Evolutionary conservation across 1,139 yeast species (phyloP).

Genomic region (Scheffersomyces quercinus): DNA sequence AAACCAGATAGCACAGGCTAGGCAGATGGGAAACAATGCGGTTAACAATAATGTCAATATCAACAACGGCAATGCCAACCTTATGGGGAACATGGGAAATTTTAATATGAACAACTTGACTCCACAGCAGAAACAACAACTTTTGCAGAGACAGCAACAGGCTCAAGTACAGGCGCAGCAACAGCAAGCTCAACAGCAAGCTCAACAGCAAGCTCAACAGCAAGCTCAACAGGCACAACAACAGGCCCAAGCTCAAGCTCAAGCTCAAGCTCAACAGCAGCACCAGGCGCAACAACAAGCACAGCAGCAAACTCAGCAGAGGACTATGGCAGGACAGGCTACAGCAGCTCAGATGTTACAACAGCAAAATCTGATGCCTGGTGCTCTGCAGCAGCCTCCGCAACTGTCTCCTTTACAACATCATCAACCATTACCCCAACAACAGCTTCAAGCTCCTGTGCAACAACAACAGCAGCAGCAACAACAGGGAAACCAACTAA

Average conservation of each 20-base stretch:
- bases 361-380: conserved; percentile 1
- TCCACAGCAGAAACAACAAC: conserved; percentile 38
- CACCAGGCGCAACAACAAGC: conserved; percentile 2
- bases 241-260: conserved; percentile 4
- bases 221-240: neutral
- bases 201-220: conserved; percentile 5
- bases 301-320: conserved; percentile 13
- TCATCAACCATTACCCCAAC: conserved; percentile 8
- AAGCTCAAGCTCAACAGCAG: conserved; percentile 7
- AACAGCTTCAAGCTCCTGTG: conserved; percentile 6
- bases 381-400: conserved; percentile 4
- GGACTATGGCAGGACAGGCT: conserved; percentile 16
- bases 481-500: conserved; percentile 13
- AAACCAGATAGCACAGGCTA: neutral
- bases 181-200: conserved; percentile 5
- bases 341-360: conserved; percentile 5
- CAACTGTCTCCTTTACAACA: conserved; percentile 5
- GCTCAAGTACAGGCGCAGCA: conserved; percentile 4
- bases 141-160: conserved; percentile 8
- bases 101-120: conserved; percentile 23
- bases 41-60: conserved; percentile 5
- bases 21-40: conserved; percentile 8
- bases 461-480: conserved; percentile 9
- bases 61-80: conserved; percentile 8
- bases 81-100: conserved; percentile 6